Evolutionary conservation across 768 basidiomycete genomes (phyloP).

Genomic region (Thelephora ganbajun): DNA sequence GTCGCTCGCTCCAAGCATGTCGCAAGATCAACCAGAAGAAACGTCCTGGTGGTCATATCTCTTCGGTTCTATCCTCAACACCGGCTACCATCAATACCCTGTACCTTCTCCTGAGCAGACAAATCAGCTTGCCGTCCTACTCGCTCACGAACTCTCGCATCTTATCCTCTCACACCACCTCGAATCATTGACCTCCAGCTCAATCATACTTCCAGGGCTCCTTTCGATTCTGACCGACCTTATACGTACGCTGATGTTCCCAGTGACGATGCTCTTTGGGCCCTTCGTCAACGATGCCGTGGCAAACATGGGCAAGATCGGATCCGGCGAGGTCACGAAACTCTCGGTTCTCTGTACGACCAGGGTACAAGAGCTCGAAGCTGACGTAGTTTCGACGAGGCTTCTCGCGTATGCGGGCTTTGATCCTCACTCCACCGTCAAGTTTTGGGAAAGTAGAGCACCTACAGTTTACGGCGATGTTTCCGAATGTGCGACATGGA

Average conservation of each 20-base stretch:
- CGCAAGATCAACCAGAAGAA: constrained; percentile 8
- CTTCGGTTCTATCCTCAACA: constrained; percentile 30
- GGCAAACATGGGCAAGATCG: constrained; percentile 63
- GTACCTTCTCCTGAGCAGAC: constrained; percentile 73
- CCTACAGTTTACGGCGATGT: constrained; percentile 14
- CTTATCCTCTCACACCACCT: constrained; percentile 83
- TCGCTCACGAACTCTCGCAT: constrained; percentile 91
- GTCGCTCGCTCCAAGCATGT: constrained; percentile 6
- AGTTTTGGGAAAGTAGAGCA: constrained; percentile 65
- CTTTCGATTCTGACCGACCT: constrained; percentile 68
- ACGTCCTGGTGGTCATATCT: constrained; percentile 34
- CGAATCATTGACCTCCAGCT: constrained; percentile 77
- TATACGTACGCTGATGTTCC: constrained; percentile 68
- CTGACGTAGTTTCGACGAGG: constrained; percentile 81
- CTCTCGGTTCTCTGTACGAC: constrained; percentile 67
- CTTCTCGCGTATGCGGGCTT: constrained; percentile 89
- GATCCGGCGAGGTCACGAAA: constrained; percentile 61
- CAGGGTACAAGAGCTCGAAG: constrained; percentile 80
- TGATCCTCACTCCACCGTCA: constrained; percentile 69
- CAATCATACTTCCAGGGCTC: constrained; percentile 70
- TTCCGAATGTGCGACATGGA: constrained; percentile 29
- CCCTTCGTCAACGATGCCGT: constrained; percentile 95
- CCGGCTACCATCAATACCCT: constrained; percentile 24
- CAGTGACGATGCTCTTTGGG: constrained; percentile 81
- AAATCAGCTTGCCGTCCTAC: constrained; percentile 73